Evolutionary conservation across 352 stramenopile genomes (phyloP), one percentile per base, ranked within the genome.

Genomic region (Phytophthora tentaculata): DNA sequence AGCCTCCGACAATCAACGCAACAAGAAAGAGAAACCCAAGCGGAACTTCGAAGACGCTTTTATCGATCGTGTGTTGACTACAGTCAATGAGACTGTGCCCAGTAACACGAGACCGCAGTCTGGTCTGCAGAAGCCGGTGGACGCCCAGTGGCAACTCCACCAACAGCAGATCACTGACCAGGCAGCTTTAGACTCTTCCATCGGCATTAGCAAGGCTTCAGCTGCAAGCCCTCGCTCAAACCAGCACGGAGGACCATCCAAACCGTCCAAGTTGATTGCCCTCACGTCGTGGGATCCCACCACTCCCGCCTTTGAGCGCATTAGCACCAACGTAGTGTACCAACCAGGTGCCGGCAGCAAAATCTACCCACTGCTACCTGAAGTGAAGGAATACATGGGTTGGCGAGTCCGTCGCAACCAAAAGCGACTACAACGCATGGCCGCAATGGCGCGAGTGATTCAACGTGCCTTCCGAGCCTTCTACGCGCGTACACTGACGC

Each of bases 371-470:
- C 69, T 87, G 7, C 54, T 90, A n/a, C 83, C 86, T 20, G 89
- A 98, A 68, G 89, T 98, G 23, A 94, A 95, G 43, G 96, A 99
- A 72, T 98, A 98, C 86, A 99, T 99, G 96, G 78, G 77, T 10
- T 99, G 96, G 96, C 83, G 96, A 49, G 84, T 98, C 24, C 91
- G 96, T 69, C 81, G 96, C 22, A 98, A 98, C 67, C 86, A 96
- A 54, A 98, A 98, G 80, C 82, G 94, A 12, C 84, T 98, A 13
- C 74, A 91, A 47, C 85, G 89, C 28, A 88, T 99, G 73, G 75
- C 96, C 26, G 70, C 68, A 4, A 91, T 95, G 54, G 94, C 94
- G 5, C 65, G 67, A 3, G 70, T 91, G 14, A 97, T 98, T 52
- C 96, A 99, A 64, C 77, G 80, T n/a, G 89, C 83, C 6, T 94